phyloP scores from a whole-genome alignment of 2,329 filamentous ascomycete species.

The Acrocalymma vagum region DNA sequence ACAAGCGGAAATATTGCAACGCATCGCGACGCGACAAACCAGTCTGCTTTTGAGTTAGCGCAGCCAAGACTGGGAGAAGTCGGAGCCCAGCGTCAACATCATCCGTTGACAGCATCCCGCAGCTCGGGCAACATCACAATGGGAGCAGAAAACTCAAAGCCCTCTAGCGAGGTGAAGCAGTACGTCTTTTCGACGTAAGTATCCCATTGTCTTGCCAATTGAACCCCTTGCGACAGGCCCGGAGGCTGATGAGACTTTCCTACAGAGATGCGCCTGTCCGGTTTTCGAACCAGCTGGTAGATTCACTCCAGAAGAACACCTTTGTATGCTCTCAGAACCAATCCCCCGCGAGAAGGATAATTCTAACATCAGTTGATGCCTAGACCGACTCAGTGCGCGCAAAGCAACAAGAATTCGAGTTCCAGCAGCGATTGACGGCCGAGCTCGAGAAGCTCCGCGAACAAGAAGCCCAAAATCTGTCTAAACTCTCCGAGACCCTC shows the following conservation, averaged over 20 bases:
- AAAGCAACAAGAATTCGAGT: slow-evolving; percentile 83
- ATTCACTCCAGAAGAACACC: slow-evolving; percentile 82
- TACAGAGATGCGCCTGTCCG: slow-evolving; percentile 68
- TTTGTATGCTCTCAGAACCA: slow-evolving; percentile 67
- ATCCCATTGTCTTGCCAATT: slow-evolving; percentile 25
- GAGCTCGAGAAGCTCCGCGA: slow-evolving; percentile 84
- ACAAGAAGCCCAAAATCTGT: slow-evolving; percentile 74
- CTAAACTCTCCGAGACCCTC: slow-evolving; percentile 72
- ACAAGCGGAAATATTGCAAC: slow-evolving; percentile 11
- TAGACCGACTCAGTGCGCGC: slow-evolving; percentile 90
- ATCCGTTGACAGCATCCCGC: slow-evolving; percentile 29
- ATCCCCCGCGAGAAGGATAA: not conserved
- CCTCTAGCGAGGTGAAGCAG: slow-evolving; percentile 61
- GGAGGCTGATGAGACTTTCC: slow-evolving; percentile 43
- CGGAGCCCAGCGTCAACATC: slow-evolving; percentile 39
- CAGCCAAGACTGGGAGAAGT: no score
- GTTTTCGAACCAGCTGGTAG: slow-evolving; percentile 83
- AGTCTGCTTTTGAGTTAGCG: no score
- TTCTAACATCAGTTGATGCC: slow-evolving; percentile 13
- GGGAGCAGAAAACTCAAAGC: slow-evolving; percentile 71
- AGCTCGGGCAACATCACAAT: slow-evolving; percentile 52
- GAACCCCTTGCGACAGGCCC: slow-evolving; percentile 15
- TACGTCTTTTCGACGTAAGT: slow-evolving; percentile 70
- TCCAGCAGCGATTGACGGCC: slow-evolving; percentile 84
- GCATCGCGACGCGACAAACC: no score